Percentiles rank a stretch among this genome's conserved stretches.
These are phyloP conservation scores for Trichoderma cornu-damae DNA, from an alignment of 2,329 filamentous ascomycete genomes.

Conservation along the genomic window DNA sequence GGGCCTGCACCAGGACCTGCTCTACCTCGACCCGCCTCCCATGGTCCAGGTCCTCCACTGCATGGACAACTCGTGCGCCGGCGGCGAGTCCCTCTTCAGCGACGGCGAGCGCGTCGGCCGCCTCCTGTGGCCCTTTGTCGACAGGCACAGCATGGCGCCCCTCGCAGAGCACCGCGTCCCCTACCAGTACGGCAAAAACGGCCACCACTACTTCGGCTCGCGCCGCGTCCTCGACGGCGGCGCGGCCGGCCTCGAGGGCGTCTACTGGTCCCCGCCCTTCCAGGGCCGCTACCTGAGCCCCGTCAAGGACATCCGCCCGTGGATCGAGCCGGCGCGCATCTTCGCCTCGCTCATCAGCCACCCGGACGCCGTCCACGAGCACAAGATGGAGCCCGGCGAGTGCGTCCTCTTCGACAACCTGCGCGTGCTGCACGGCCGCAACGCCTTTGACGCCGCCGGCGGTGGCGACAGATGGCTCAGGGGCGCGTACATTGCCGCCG, in stretches of 20 bases:
- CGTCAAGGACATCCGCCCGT: slow-evolving; percentile 30
- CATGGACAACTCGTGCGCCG: slow-evolving; percentile 69
- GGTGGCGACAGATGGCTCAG: slow-evolving; percentile 74
- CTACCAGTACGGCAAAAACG: slow-evolving; percentile 66
- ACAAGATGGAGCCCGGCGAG: slow-evolving; percentile 72
- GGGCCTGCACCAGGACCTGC: slow-evolving; percentile 86
- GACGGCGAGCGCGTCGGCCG: slow-evolving; percentile 62
- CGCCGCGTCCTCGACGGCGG: slow-evolving; percentile 49
- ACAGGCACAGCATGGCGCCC: slow-evolving; percentile 15
- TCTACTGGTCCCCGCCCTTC: slow-evolving; percentile 73
- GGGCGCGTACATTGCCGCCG: slow-evolving; percentile 70
- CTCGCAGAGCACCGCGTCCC: slow-evolving; percentile 37
- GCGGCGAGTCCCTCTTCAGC: slow-evolving; percentile 81
- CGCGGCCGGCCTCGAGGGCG: slow-evolving; percentile 25
- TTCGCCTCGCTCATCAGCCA: slow-evolving; percentile 59
- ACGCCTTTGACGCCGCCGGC: slow-evolving; percentile 59
- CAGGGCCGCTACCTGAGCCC: slow-evolving; percentile 49
- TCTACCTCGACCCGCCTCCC: slow-evolving; percentile 77
- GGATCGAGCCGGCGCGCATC: slow-evolving; percentile 44
- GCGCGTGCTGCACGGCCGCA: slow-evolving; percentile 77
- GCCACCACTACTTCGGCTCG: slow-evolving; percentile 55
- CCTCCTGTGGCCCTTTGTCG: slow-evolving; percentile 29
- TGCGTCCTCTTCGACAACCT: slow-evolving; percentile 92
- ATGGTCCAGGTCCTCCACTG: slow-evolving; percentile 86
- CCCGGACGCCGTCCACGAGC: slow-evolving; percentile 57